These are phyloP conservation scores for Coelastrella sp. DNA, from an alignment of 139 green algal species.

Conservation along the genomic window DNA sequence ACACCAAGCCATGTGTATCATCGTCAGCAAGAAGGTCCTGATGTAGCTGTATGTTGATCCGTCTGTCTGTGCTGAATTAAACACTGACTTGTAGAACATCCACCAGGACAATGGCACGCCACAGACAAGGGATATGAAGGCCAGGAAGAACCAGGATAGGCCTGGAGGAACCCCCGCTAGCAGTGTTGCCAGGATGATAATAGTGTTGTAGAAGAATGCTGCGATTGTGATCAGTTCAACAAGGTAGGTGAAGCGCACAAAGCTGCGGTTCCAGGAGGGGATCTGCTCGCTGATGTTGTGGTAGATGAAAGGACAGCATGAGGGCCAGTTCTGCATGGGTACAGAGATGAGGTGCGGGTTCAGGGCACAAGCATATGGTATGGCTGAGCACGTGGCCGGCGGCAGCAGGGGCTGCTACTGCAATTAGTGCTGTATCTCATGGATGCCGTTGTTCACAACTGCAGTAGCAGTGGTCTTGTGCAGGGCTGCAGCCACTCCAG, in stretches of 20 bases:
- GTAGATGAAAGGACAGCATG: slow-evolving; percentile 45
- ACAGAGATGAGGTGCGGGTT: background rate
- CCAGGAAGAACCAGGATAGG: slow-evolving; percentile 42
- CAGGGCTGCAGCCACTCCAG: too few relatives aligned
- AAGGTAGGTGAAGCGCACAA: slow-evolving; percentile 47
- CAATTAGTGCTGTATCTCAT: background rate
- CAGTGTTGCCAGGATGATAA: slow-evolving; percentile 44
- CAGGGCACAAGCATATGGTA: background rate
- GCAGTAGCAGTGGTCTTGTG: too few relatives aligned
- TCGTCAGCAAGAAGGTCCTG: slow-evolving; percentile 35
- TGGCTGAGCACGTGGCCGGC: background rate
- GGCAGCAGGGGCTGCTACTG: background rate
- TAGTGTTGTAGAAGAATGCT: slow-evolving; percentile 48
- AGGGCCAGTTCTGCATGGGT: slow-evolving; percentile 41
- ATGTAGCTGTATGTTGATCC: slow-evolving; percentile 47
- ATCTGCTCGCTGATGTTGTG: slow-evolving; percentile 48
- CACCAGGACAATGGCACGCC: slow-evolving; percentile 44
- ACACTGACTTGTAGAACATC: slow-evolving; percentile 47
- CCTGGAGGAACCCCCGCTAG: slow-evolving; percentile 18
- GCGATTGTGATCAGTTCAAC: slow-evolving; percentile 46
- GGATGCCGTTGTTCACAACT: too few relatives aligned
- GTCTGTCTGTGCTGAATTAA: slow-evolving; percentile 31
- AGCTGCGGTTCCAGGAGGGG: slow-evolving; percentile 43
- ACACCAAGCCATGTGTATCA: slow-evolving; percentile 46
- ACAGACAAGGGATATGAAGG: slow-evolving; percentile 13